Base-by-base conservation (phyloP, 73 alveolate genomes). In the Paramecium pentaurelia region DNA sequence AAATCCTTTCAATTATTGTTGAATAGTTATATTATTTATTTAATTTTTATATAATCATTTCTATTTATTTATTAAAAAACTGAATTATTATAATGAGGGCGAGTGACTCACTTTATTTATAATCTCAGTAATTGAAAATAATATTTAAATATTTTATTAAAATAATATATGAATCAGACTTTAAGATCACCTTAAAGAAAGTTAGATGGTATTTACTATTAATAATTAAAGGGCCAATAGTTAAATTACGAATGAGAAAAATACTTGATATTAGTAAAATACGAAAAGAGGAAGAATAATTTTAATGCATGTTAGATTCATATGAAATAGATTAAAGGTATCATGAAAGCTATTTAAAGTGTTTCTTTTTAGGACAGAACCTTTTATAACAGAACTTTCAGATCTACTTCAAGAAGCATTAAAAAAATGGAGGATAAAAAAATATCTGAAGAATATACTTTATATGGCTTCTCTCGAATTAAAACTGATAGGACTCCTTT, bases 301-400 rank as follows among this genome's bases (percentile, higher is more conserved):
- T 71, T 71, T 37, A 71, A 28, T 27, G 59, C 16, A 18, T 75
- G 36, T 42, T 75, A 75, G 60, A 36, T 38, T 75, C 88, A 14
- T 75, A 38, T 75, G 88, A 75, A 38, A n/a, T 60, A 30, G 60
- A 75, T 75, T 36, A 75, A 25, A 75, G 88, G 88, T 75, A 75
- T 68, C 49, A 54, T 54, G 32, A 54, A 54, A 49, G 8, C 8
- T 11, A 16, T 12, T 40, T 16, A 49, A 14, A 64, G 84, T 64
- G 47, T 64, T 12, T 32, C 84, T 7, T 64, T 64, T 34, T 64
- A 64, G 27, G 84, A 64, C 28, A 28, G 84, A 64, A 64, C 84
- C 42, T 64, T 64, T 34, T 64, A 64, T 34, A 64, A 64, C 12
- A 64, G 84, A 64, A 64, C 84, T 32, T 64, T 64, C 49, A 64